phyloP scores from a whole-genome alignment of 495 filamentous ascomycete genomes.

The Penicillium pulvis region DNA sequence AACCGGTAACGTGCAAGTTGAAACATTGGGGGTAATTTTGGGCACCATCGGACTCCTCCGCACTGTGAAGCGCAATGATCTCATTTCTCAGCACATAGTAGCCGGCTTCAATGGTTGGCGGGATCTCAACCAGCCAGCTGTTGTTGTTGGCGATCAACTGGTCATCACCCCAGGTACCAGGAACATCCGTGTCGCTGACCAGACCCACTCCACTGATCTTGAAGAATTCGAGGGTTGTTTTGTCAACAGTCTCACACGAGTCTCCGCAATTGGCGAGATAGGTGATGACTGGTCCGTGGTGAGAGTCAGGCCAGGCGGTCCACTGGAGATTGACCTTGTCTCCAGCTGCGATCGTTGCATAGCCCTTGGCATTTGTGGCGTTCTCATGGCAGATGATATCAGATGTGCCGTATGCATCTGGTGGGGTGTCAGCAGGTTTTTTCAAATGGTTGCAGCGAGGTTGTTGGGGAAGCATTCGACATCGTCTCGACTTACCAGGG shows the following conservation, averaged over 20 bases:
- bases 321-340: constrained; percentile 59
- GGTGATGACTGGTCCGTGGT: constrained; percentile 70
- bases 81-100: constrained; percentile 79
- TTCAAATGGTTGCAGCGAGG: neutral
- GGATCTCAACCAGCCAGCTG: constrained; percentile 68
- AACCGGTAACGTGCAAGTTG: constrained; percentile 69
- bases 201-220: constrained; percentile 70
- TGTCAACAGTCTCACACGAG: constrained; percentile 64
- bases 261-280: constrained; percentile 69
- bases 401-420: constrained; percentile 41
- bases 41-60: constrained; percentile 56
- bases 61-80: constrained; percentile 73
- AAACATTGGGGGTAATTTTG: constrained; percentile 80
- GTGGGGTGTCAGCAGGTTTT: constrained; percentile 31
- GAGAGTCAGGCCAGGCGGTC: constrained; percentile 66
- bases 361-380: constrained; percentile 53
- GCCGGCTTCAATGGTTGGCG: constrained; percentile 60
- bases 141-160: constrained; percentile 63
- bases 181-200: constrained; percentile 44
- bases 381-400: constrained; percentile 71
- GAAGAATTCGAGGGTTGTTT: constrained; percentile 66
- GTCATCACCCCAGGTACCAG: constrained; percentile 68
- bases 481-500: constrained; percentile 25
- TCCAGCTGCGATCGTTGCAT: constrained; percentile 56
- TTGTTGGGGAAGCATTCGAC: too few species aligned